phyloP scores from a whole-genome alignment of 352 stramenopile genomes.

The Phytophthora pistaciae region DNA sequence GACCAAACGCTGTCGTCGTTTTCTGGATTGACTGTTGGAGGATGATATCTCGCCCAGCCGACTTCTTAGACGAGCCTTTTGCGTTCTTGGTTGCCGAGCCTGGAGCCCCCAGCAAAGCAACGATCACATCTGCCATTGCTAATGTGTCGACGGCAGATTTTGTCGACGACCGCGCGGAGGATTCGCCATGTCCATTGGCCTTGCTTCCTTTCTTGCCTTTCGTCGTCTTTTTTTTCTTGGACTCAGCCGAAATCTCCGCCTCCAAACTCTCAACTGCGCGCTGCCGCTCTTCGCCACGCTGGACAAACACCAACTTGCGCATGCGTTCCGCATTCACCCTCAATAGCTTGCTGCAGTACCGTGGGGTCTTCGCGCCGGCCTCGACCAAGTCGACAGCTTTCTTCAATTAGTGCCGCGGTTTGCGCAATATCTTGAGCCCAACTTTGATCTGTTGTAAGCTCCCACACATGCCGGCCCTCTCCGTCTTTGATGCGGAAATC shows the following conservation, averaged over 20 bases:
- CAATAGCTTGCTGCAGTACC: not conserved
- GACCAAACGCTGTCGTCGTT: constrained; percentile 8
- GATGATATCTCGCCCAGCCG: not conserved
- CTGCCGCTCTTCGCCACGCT: constrained; percentile 3
- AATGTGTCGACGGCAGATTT: not conserved
- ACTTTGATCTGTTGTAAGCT: constrained; percentile 17
- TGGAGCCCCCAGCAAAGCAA: constrained; percentile 2
- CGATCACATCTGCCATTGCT: not conserved
- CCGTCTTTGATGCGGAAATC: constrained; percentile 19
- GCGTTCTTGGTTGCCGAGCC: not conserved
- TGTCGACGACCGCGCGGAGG: not conserved
- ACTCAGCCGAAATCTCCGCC: not conserved
- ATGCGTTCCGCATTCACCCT: not conserved
- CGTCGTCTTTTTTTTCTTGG: not conserved
- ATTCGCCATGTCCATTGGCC: constrained; percentile 4
- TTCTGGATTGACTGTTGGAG: constrained; percentile 2
- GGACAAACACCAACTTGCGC: not conserved
- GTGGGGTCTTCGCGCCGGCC: not conserved
- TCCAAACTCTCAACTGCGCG: not conserved
- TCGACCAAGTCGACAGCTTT: not conserved
- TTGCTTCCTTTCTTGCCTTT: constrained; percentile 31
- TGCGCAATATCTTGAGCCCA: constrained; percentile 1
- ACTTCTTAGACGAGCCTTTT: not conserved
- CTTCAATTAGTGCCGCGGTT: not conserved
- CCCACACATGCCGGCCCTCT: constrained; percentile 6